Evolutionary conservation across 495 filamentous ascomycete species (phyloP), one percentile per base, ranked within the genome.

Genomic region (Trichoderma gamsii): DNA sequence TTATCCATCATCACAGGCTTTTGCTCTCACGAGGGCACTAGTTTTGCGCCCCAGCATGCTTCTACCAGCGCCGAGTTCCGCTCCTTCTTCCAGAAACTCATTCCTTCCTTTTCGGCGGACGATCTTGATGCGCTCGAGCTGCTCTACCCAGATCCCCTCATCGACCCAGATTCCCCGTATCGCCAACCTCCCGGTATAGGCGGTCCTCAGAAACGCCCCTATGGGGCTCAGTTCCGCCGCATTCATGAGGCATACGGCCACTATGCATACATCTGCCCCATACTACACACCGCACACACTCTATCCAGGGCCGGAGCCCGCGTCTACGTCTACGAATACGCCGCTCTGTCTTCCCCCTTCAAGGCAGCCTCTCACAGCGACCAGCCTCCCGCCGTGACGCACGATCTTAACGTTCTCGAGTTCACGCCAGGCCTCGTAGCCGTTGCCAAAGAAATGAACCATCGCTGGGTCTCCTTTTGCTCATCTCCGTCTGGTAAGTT

Each of bases 251-350:
- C 84, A 0, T 90, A 90, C 67, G 83, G 78, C 0, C 86, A 90
- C 70, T 90, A 89, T 74, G 87, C 87, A 0, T 89, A 89, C 66
- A 84, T 88, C 49, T 86, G 85, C 41, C 87, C 87, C 0, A 86
- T 90, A 0, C 78, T 87, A 2, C 86, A 89, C 70, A 86, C 87
- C 3, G 86, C 84, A 4, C 76, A 83, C 38, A 82, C 83, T 41
- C 78, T 83, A 0, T 79, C 83, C 0, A 68, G 71, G 27, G 49
- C 69, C 52, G 76, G 76, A 0, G 67, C 72, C 2, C 76, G 81
- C 0, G 83, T 88, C 0, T 86, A 85, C 38, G 75, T 88, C 0
- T 90, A 89, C 69, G 81, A 84, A 68, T 89, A 82, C 76, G 87
- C 85, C 5, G 75, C 86, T 0, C 76, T 78, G 0, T 81, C 79